A percentile compares a stretch with the other conserved stretches of the same genome.
These are phyloP conservation scores for Aristolochia fimbriata DNA, from an alignment of 164 flowering plant genomes.

Conservation along the genomic window DNA sequence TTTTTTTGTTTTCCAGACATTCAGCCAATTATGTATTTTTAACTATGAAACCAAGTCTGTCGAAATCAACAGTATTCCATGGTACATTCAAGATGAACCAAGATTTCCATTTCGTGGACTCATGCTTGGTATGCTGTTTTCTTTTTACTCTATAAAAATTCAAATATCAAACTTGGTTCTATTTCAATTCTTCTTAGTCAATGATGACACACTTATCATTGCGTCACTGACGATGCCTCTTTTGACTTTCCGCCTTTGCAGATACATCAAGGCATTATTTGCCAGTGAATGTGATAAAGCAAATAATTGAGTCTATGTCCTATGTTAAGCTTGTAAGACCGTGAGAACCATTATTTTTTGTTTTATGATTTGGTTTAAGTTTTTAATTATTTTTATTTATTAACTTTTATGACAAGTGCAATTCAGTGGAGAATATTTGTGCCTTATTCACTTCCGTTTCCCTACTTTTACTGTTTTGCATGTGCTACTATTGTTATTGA, in stretches of 20 bases:
- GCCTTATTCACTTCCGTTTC: conserved; percentile 2
- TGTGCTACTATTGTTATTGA: conserved; percentile 22
- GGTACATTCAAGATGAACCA: conserved; percentile 84
- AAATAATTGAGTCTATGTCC: conserved; percentile 90
- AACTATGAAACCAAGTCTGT: conserved; percentile 68
- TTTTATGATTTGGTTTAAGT: background rate
- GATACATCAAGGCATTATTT: conserved; percentile 90
- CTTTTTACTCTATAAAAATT: background rate
- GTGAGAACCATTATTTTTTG: background rate
- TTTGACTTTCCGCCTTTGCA: conserved; percentile 24
- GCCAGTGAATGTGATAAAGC: conserved; percentile 73
- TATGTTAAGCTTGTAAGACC: conserved; percentile 91
- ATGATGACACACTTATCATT: background rate
- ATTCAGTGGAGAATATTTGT: background rate
- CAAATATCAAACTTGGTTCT: background rate
- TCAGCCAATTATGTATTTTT: conserved; percentile 85
- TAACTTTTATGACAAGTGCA: background rate
- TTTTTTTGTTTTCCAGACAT: conserved; percentile 41
- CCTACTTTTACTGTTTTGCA: conserved; percentile 9
- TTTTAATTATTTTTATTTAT: background rate
- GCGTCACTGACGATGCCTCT: background rate
- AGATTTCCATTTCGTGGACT: conserved; percentile 90
- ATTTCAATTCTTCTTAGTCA: background rate
- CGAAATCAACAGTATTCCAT: conserved; percentile 66
- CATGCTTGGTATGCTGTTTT: conserved; percentile 47